Base-by-base conservation (phyloP, 169 alveolate genomes). In the Cryptosporidium sp. region DNA sequence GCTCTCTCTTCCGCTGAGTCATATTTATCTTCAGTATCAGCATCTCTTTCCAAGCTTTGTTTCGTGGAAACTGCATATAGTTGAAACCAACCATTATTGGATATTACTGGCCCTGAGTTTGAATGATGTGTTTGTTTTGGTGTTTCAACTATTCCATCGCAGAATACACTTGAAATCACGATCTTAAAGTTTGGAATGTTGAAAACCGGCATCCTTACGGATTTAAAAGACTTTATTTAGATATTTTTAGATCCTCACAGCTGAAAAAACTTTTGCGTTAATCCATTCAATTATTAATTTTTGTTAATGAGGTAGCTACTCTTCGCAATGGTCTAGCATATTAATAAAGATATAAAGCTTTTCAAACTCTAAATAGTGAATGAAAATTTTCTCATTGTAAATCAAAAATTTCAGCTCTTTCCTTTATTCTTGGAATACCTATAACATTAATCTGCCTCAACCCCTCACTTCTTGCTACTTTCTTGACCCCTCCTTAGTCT, bases 51-150 rank as follows among this genome's bases (percentile, higher is more conserved):
- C n/a, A 61, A 35, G 18, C 21, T 41, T 16, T 12, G 39, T 33
- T 61, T 61, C 39, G 71, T 41, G 23, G 89, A 35, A 8, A 10
- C 55, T 62, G 89, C 41, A 80, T 80, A 80, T 35, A 80, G 45
- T 50, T 80, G 89, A 65, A 80, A 80, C 89, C 89, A 80, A 18
- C 89, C 89, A 62, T 43, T 74, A 5, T 59, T 65, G n/a, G 89
- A 62, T 10, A 43, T 35, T 37, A 35, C 37, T 73, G 55, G 29
- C 1, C 71, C 71, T 26, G 71, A 26, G 8, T 10, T 14, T 65
- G 71, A 65, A 29, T 37, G 43, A 37, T 35, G 9, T 69, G 84
- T 7, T 43, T 69, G 33, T 69, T 18, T 45, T 14, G 84, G 84
- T 8, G 84, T 69, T 35, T 69, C 84, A 16, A 12, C 84, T 18